Conservation (phyloP, 805 yeast genomes). For the Metschnikowia aberdeeniae region DNA sequence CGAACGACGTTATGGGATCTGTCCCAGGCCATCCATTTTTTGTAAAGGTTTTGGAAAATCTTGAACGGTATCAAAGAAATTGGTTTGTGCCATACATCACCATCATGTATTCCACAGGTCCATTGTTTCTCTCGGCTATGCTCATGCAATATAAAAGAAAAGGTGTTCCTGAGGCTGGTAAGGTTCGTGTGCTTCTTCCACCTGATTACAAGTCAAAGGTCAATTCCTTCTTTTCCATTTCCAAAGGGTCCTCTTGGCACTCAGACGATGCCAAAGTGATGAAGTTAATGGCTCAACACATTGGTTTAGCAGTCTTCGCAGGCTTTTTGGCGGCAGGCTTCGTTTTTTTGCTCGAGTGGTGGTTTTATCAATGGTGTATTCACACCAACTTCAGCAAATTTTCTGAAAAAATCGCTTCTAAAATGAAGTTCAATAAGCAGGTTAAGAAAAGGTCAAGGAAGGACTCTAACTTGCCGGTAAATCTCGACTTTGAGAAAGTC, state of each 20-base stretch:
- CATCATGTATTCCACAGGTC: slow-evolving; percentile 92
- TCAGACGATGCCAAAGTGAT: slow-evolving; percentile 79
- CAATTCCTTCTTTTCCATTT: slow-evolving; percentile 65
- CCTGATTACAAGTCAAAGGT: slow-evolving; percentile 60
- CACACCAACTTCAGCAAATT: slow-evolving; percentile 27
- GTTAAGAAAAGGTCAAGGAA: slow-evolving; percentile 44
- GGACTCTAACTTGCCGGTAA: slow-evolving; percentile 50
- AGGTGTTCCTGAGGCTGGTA: slow-evolving; percentile 64
- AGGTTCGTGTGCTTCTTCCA: slow-evolving; percentile 68
- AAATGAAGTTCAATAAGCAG: slow-evolving; percentile 13
- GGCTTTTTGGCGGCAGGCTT: slow-evolving; percentile 59
- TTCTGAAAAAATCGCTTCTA: slow-evolving; percentile 12
- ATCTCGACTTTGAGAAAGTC: slow-evolving; percentile 26
- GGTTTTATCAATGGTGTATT: slow-evolving; percentile 35
- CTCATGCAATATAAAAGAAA: slow-evolving; percentile 86
- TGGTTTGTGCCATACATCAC: slow-evolving; percentile 87
- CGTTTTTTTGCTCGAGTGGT: slow-evolving; percentile 36
- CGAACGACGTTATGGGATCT: slow-evolving; percentile 91
- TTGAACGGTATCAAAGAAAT: slow-evolving; percentile 56
- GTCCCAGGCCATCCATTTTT: slow-evolving; percentile 86
- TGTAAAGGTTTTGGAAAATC: slow-evolving; percentile 59
- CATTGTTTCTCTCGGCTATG: slow-evolving; percentile 76
- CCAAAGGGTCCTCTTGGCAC: slow-evolving; percentile 92
- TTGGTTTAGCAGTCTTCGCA: slow-evolving; percentile 62
- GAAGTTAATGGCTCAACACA: slow-evolving; percentile 69